Evolutionary conservation across 2,329 filamentous ascomycete genomes (phyloP).

Genomic region (Anisogramma anomala): DNA sequence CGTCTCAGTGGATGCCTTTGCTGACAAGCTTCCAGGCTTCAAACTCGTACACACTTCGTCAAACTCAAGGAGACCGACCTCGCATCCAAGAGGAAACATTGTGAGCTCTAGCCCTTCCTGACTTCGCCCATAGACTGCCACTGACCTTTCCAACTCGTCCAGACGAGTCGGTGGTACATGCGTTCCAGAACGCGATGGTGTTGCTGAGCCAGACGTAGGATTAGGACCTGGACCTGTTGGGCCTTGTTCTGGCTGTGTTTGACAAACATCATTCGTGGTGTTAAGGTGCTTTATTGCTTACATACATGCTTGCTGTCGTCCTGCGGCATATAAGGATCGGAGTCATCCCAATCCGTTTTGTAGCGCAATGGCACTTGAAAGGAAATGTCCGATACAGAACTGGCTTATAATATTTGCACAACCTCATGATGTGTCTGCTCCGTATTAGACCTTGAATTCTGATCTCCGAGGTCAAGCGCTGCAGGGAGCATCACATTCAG

Average conservation of each 20-base stretch:
- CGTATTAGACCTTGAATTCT: no score
- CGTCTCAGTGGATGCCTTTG: not conserved
- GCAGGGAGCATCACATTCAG: no score
- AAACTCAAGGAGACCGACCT: slow-evolving; percentile 61
- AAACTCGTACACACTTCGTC: slow-evolving; percentile 68
- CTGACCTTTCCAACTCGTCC: slow-evolving; percentile 15
- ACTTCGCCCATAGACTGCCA: not conserved
- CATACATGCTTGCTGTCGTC: not conserved
- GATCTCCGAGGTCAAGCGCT: no score
- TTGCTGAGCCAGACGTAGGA: slow-evolving; percentile 29
- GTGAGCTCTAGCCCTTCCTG: slow-evolving; percentile 38
- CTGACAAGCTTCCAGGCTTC: slow-evolving; percentile 41
- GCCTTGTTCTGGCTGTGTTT: no score
- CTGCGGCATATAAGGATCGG: not conserved
- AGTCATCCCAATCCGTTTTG: slow-evolving; percentile 2
- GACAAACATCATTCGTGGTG: no score
- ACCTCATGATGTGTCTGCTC: not conserved
- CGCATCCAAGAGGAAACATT: slow-evolving; percentile 65
- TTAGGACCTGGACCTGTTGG: not conserved
- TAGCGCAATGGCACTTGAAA: not conserved
- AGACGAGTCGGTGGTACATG: slow-evolving; percentile 48
- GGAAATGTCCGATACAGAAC: not conserved
- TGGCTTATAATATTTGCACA: not conserved
- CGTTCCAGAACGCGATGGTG: slow-evolving; percentile 51
- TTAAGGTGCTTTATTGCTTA: no score